Evolutionary conservation across 805 yeast species (phyloP).

Genomic region (Myxozyma neglecta): DNA sequence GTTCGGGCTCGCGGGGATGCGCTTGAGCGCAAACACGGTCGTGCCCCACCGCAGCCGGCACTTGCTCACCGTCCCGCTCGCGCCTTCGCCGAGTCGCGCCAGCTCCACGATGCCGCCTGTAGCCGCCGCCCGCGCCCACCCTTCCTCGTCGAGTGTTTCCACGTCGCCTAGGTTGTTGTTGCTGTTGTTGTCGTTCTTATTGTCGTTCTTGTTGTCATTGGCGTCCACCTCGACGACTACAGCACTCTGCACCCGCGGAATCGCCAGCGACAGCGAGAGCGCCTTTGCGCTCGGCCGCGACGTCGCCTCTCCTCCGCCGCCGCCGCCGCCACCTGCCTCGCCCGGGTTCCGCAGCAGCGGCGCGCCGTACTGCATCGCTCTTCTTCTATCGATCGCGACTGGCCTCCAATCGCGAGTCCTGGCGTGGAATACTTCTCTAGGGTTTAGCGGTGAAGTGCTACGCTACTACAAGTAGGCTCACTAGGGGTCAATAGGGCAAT

Average conservation of each 20-base stretch:
- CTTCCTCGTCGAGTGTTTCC: conserved; percentile 64
- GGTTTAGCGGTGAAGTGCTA: too few relatives aligned
- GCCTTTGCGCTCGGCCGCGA: too few relatives aligned
- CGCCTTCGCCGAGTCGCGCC: conserved; percentile 85
- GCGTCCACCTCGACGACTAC: too few relatives aligned
- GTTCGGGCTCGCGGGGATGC: conserved; percentile 71
- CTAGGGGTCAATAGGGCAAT: too few relatives aligned
- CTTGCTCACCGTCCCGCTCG: conserved; percentile 85
- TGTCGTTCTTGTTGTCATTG: neutral
- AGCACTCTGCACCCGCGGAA: too few relatives aligned
- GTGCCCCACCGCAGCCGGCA: conserved; percentile 62
- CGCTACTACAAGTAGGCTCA: too few relatives aligned
- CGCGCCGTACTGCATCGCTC: neutral
- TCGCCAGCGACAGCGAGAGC: too few relatives aligned
- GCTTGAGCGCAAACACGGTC: conserved; percentile 78
- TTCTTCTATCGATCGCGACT: neutral
- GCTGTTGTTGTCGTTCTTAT: neutral
- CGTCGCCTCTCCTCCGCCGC: too few relatives aligned
- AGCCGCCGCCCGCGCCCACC: conserved; percentile 64
- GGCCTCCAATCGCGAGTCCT: too few relatives aligned
- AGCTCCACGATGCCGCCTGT: conserved; percentile 66
- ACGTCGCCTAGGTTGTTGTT: conserved; percentile 40
- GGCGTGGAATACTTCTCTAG: too few relatives aligned
- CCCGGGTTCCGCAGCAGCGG: too few relatives aligned
- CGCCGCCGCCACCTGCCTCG: too few relatives aligned